Base-by-base conservation (phyloP, 2,329 filamentous ascomycete genomes). In the Pseudogymnoascus sp. region DNA sequence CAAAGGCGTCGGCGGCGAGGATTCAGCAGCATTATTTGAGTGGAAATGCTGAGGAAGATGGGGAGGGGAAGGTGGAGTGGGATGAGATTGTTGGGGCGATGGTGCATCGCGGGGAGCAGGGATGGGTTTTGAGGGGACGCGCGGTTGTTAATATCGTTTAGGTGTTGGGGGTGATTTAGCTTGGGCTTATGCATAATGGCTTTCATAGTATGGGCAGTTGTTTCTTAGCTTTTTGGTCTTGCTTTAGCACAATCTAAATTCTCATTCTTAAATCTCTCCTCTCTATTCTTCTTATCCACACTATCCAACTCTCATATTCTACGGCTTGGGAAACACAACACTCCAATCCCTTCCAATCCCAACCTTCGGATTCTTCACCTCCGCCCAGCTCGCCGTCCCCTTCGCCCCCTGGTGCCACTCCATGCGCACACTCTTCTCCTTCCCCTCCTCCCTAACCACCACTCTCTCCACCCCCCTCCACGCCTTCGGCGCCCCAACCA, bases 401-500 rank as follows among this genome's bases (percentile, higher is more conserved):
- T 76, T 77, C 23, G 77, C 75, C 14, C 77, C 79, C 40, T 76
- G 76, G 70, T 82, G 76, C 71, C 83, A 93, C 67, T 85, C 83
- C 45, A 90, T 79, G 65, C 87, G 77, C 11, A 83, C 81, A 2
- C 81, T 82, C 73, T 82, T 81, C 7, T 75, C 80, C 71, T 80
- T 78, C 57, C 82, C 83, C 63, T 79, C 80, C 34, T 79, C 79
- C 73, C 80, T 78, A 62, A 83, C 81, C 70, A 74, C 82, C 1
- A 86, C 87, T 67, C 79, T 81, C 67, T 76, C 80, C 78, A 85
- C 88, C 60, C 77, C 78, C 66, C 83, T 83, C 93, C 92, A 96
- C 18, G 78, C 76, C 36, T 81, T 79, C 0, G 91, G 90, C 2
- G 90, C 91, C 51, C 90, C 91, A 18, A 97, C 86, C 60, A 99